Base-by-base conservation (phyloP, 179 eudicot species). In the Pouteria campechiana region DNA sequence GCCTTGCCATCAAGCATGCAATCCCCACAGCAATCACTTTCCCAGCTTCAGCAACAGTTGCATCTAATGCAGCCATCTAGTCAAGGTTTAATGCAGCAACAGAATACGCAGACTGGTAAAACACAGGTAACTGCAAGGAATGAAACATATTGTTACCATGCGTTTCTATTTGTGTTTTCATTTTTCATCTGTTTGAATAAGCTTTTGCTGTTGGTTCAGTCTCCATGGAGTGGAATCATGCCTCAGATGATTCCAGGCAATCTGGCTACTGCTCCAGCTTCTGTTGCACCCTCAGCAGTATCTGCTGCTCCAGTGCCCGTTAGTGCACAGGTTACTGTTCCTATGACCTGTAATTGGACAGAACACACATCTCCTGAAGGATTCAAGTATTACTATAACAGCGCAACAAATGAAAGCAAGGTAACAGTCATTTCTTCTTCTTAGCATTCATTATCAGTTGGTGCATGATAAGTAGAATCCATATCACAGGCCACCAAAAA, bases 331-430 rank as follows among this genome's bases (percentile, higher is more conserved):
- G 40, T 61, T 34, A 44, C 50, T 6, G 74, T 65, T 64, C 64
- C 75, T 29, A 54, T 53, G 25, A 81, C 58, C 61, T 79, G 87
- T 59, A 73, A 65, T 54, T 86, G 98, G 98, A 81, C 98, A 11
- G 96, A 90, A 65, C 98, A 90, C 52, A 73, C 78, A 5, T 79
- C 96, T 18, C 98, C 98, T 44, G 92, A 77, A 66, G 98, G 98
- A 21, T 74, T 61, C 61, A 90, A 86, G 68, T 90, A 90, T 67
- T 90, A 81, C 50, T 73, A 86, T 57, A 86, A 86, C 65, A 66
- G 78, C 57, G 42, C 64, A 50, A 79, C 96, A 53, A 75, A 83
- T 54, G 84, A 90, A 80, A 90, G 98, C 96, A 90, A 56, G 63
- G 98, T 90, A 67, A 73, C 64, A 24, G 23, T 56, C 13, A 13